A percentile compares a stretch with the other conserved stretches of the same genome.
Evolutionary conservation across 2,329 filamentous ascomycete genomes (phyloP).

Genomic region (Cladosporium sp.): DNA sequence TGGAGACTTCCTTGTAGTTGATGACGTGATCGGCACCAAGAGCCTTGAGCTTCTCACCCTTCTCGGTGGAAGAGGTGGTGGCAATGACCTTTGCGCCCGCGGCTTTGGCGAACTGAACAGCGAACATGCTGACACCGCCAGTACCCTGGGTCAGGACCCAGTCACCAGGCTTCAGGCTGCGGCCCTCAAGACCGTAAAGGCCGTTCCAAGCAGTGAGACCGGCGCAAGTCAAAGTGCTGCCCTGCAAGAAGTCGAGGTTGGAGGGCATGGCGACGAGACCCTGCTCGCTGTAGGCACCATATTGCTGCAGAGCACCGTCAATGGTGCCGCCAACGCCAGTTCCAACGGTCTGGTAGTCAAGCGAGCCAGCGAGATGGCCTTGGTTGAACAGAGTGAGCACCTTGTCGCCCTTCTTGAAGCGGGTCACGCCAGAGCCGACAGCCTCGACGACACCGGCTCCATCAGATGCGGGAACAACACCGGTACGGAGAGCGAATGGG

Average conservation of each 20-base stretch:
- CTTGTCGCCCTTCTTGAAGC: slow-evolving; percentile 60
- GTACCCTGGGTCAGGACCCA: slow-evolving; percentile 70
- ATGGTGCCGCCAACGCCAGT: slow-evolving; percentile 69
- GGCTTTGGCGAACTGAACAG: slow-evolving; percentile 59
- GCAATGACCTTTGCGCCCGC: slow-evolving; percentile 60
- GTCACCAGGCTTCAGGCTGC: slow-evolving; percentile 41
- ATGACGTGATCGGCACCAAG: slow-evolving; percentile 59
- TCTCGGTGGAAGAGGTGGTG: slow-evolving; percentile 56
- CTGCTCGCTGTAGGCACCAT: slow-evolving; percentile 66
- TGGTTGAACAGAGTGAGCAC: slow-evolving; percentile 67
- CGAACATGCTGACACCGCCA: slow-evolving; percentile 68
- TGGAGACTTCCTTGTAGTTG: slow-evolving; percentile 56
- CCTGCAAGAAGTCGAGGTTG: slow-evolving; percentile 52
- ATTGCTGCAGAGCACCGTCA: slow-evolving; percentile 69
- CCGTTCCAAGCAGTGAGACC: slow-evolving; percentile 56
- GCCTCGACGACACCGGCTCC: slow-evolving; percentile 55
- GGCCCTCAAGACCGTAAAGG: slow-evolving; percentile 51
- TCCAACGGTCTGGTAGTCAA: slow-evolving; percentile 41
- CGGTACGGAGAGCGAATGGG: slow-evolving; percentile 45
- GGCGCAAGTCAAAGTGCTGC: slow-evolving; percentile 51
- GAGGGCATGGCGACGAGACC: slow-evolving; percentile 67
- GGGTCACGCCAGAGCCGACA: slow-evolving; percentile 58
- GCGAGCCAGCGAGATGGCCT: slow-evolving; percentile 54
- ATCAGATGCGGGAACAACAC: slow-evolving; percentile 53
- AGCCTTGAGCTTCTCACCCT: slow-evolving; percentile 53